phyloP scores from a whole-genome alignment of 768 basidiomycete species.

The Mrakia frigida region DNA sequence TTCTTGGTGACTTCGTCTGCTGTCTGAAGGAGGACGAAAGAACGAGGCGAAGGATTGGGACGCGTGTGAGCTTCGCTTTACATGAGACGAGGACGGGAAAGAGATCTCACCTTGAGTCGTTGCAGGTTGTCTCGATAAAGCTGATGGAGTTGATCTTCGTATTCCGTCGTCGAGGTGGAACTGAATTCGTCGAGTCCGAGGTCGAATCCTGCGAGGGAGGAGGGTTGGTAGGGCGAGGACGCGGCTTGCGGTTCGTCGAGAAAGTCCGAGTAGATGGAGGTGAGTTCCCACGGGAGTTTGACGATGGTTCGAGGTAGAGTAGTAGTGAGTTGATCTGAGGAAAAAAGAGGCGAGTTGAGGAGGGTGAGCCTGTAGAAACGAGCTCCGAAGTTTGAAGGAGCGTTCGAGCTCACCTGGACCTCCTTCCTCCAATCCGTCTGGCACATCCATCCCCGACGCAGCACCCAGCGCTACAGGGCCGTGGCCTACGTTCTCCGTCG shows the following conservation, averaged over 20 bases:
- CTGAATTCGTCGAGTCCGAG: slow-evolving; percentile 5
- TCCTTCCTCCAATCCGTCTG: slow-evolving; percentile 57
- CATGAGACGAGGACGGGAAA: neutral
- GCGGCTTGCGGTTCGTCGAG: slow-evolving; percentile 45
- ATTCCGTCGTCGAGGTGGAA: neutral
- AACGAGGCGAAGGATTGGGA: neutral
- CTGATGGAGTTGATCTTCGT: slow-evolving; percentile 12
- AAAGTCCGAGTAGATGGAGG: slow-evolving; percentile 84
- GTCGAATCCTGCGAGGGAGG: neutral
- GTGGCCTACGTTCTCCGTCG: slow-evolving; percentile 37
- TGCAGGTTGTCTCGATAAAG: neutral
- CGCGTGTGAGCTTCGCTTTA: neutral
- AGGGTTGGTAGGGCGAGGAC: neutral
- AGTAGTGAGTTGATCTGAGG: slow-evolving; percentile 49
- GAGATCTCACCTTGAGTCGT: slow-evolving; percentile 12
- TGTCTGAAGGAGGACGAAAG: slow-evolving; percentile 53
- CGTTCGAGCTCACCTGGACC: neutral
- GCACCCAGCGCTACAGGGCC: slow-evolving; percentile 63
- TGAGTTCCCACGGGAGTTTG: slow-evolving; percentile 93
- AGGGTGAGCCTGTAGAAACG: neutral
- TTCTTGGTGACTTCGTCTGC: slow-evolving; percentile 89
- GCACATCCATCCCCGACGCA: slow-evolving; percentile 66
- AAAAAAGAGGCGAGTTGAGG: neutral
- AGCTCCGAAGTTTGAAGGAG: neutral
- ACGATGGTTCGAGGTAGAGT: slow-evolving; percentile 81